These are phyloP conservation scores for Penicillium diatomitis DNA, from an alignment of 495 filamentous ascomycete species.

Conservation along the genomic window DNA sequence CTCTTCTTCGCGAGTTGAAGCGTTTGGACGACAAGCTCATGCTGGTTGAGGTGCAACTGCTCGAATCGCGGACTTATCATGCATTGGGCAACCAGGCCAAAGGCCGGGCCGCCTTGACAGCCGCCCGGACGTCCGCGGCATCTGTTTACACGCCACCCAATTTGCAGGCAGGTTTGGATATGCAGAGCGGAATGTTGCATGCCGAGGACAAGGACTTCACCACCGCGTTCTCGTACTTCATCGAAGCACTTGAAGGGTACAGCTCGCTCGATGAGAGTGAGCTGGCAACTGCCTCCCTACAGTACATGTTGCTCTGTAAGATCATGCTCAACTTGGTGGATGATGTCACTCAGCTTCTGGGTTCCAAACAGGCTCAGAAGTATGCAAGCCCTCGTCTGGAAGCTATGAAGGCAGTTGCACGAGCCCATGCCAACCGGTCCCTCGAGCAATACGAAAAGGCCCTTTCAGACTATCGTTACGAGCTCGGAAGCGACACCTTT, in stretches of 20 bases:
- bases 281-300: slow-evolving; percentile 82
- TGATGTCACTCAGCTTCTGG: slow-evolving; percentile 88
- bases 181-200: slow-evolving; percentile 98
- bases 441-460: slow-evolving; percentile 95
- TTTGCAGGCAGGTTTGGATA: slow-evolving; percentile 91
- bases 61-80: slow-evolving; percentile 95
- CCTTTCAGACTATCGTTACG: slow-evolving; percentile 76
- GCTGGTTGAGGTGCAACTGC: slow-evolving; percentile 95
- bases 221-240: slow-evolving; percentile 97
- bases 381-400: slow-evolving; percentile 91
- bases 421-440: slow-evolving; percentile 87
- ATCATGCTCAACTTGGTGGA: slow-evolving; percentile 97
- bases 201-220: slow-evolving; percentile 98
- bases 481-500: slow-evolving; percentile 86
- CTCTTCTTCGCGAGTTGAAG: slow-evolving; percentile 89
- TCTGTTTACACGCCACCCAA: slow-evolving; percentile 95
- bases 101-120: slow-evolving; percentile 88
- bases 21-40: slow-evolving; percentile 97
- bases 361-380: slow-evolving; percentile 88
- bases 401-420: slow-evolving; percentile 97
- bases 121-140: slow-evolving; percentile 86
- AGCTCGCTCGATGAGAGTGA: slow-evolving; percentile 79
- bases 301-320: slow-evolving; percentile 99
- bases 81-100: slow-evolving; percentile 95
- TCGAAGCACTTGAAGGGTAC: slow-evolving; percentile 96